phyloP scores from a whole-genome alignment of 192 early-diverging fungal species.

The Coemansia sp. region DNA sequence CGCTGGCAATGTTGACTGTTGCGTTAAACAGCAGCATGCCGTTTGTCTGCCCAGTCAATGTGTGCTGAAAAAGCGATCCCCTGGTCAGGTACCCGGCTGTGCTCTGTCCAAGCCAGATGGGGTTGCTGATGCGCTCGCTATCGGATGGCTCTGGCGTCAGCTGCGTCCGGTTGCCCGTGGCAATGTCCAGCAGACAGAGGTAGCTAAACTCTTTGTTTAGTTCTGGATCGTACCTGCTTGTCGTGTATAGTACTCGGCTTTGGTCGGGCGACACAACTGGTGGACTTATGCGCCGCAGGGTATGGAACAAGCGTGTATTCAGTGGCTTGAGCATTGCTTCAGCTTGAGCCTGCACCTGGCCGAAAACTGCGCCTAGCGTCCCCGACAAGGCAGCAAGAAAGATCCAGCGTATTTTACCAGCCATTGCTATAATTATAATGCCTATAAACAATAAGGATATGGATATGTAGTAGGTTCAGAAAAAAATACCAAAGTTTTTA shows the following conservation, averaged over 20 bases:
- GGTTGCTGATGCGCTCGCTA: conserved; percentile 15
- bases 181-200: conserved; percentile 19
- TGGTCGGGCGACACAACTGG: conserved; percentile 37
- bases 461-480: too few species aligned
- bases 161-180: conserved; percentile 21
- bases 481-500: too few species aligned
- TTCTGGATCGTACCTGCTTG: conserved; percentile 20
- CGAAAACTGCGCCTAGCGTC: too few species aligned
- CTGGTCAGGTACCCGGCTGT: conserved; percentile 17
- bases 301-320: conserved; percentile 26
- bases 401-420: too few species aligned
- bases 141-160: conserved; percentile 16
- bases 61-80: conserved; percentile 18
- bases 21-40: conserved; percentile 18
- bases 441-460: too few species aligned
- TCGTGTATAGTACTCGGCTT: conserved; percentile 23
- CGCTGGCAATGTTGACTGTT: conserved; percentile 20
- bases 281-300: conserved; percentile 22
- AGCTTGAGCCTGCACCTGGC: too few species aligned
- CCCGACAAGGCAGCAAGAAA: too few species aligned
- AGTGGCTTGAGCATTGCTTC: conserved; percentile 9
- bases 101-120: conserved; percentile 28
- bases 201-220: conserved; percentile 19
- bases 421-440: too few species aligned
- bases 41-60: conserved; percentile 5